Base-by-base conservation (phyloP, 2,329 filamentous ascomycete species). In the Pseudopyricularia javanii region DNA sequence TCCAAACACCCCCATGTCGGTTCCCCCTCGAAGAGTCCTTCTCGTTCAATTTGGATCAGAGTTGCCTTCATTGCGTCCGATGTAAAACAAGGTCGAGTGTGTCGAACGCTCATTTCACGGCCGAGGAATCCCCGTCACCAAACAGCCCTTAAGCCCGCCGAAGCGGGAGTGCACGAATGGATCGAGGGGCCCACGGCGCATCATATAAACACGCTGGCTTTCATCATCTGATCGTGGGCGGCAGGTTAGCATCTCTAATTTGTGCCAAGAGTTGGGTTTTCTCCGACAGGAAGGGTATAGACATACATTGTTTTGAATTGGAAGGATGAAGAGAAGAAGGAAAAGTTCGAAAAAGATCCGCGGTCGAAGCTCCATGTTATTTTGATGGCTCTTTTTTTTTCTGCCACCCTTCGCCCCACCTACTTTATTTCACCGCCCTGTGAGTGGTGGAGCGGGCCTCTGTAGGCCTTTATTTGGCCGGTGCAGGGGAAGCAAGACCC, bases 31-130 rank as follows among this genome's bases (percentile, higher is more conserved):
- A n/a, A 35, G 24, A 22, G 24, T 51, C 59, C 61, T 64, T 64
- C 62, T 61, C 59, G 43, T 63, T 62, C 61, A 74, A 70, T 71
- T 57, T 56, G 61, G 70, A 70, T 97, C 91, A 97, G 91, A 96
- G 88, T 87, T 94, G 85, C 89, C 86, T 84, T 86, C 79, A 85
- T 88, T 82, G 91, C 93, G 91, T 95, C 83, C 91, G 91, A 88
- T 79, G 73, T 73, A 80, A 88, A 94, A 96, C 90, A 97, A 96
- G 91, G 86, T 83, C 79, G 68, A 72, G 78, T 95, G 91, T 96
- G 93, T 88, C 91, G 90, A 87, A 96, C 93, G 90, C 93, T 85
- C 79, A 90, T 90, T 83, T 97, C 93, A 98, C 80, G 76, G 81
- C 86, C 73, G 80, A 81, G 72, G 72, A 73, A 75, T 71, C 70